Evolutionary conservation across 2,329 filamentous ascomycete genomes (phyloP).

Genomic region (Dothistroma pini): DNA sequence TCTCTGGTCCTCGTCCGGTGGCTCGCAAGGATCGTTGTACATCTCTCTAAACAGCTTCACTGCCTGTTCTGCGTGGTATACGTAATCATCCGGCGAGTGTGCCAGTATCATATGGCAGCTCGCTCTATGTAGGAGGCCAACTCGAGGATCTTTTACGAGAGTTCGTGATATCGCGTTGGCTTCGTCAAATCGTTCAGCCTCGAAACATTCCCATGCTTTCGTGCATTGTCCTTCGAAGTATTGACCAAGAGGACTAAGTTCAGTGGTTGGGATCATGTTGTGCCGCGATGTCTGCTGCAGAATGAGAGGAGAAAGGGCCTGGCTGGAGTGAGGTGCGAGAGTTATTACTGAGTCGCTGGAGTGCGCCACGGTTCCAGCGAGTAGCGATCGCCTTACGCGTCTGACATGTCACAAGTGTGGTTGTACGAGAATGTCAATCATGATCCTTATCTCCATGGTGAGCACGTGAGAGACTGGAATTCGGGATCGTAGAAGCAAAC

Average conservation of each 20-base stretch:
- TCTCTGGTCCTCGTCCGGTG: conserved; percentile 14
- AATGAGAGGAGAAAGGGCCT: neutral
- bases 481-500: neutral
- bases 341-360: neutral
- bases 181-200: conserved; percentile 13
- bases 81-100: conserved; percentile 15
- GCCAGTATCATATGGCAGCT: conserved; percentile 18
- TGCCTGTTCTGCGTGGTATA: conserved; percentile 17
- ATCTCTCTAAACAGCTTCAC: conserved; percentile 9
- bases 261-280: conserved; percentile 12
- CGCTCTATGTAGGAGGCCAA: conserved; percentile 17
- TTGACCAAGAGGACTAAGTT: conserved; percentile 15
- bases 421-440: conserved; percentile 1
- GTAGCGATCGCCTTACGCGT: neutral
- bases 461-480: neutral
- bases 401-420: neutral
- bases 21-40: conserved; percentile 12
- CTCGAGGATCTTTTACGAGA: conserved; percentile 11
- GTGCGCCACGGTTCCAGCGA: neutral
- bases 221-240: conserved; percentile 14
- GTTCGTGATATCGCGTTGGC: conserved; percentile 10
- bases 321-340: too few species aligned
- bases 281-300: neutral
- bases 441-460: neutral
- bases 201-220: conserved; percentile 15